phyloP scores from a whole-genome alignment of 129 eudicot species.

The Escallonia herrerae region DNA sequence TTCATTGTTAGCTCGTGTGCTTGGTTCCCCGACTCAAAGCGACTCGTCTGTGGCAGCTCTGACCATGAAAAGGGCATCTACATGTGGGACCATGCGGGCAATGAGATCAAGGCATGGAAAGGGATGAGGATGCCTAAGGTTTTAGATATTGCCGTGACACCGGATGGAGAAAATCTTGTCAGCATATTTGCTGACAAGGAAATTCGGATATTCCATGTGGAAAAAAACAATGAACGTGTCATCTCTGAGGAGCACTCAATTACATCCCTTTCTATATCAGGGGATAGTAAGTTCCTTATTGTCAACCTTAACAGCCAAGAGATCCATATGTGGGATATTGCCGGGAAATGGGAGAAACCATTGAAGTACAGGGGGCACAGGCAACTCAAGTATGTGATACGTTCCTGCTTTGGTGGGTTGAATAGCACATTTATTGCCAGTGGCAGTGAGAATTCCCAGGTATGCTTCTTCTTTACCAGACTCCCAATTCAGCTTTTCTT shows the following conservation, averaged over 20 bases:
- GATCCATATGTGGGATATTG: constrained; percentile 93
- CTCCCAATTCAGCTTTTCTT: neutral
- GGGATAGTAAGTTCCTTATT: constrained; percentile 57
- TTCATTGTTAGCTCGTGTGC: constrained; percentile 87
- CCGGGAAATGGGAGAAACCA: constrained; percentile 52
- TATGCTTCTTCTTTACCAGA: constrained; percentile 17
- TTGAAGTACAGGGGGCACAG: constrained; percentile 60
- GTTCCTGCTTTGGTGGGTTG: constrained; percentile 91
- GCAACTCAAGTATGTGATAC: constrained; percentile 77
- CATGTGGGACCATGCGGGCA: constrained; percentile 90
- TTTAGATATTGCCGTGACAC: constrained; percentile 78
- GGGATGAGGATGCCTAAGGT: constrained; percentile 86
- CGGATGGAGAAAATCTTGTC: constrained; percentile 69
- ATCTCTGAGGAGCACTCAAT: constrained; percentile 65
- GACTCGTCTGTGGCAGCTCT: constrained; percentile 83
- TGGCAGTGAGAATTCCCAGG: constrained; percentile 91
- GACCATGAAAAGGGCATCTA: constrained; percentile 75
- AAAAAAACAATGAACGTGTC: constrained; percentile 58
- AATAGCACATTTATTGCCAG: constrained; percentile 73
- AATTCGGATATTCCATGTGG: constrained; percentile 61
- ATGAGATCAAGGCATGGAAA: constrained; percentile 78
- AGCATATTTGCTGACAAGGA: constrained; percentile 67
- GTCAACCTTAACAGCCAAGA: constrained; percentile 86
- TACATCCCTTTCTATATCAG: constrained; percentile 75
- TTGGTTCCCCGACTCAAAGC: constrained; percentile 81